Evolutionary conservation across 345 rosid genomes (phyloP).

Genomic region (Geranium brycei): DNA sequence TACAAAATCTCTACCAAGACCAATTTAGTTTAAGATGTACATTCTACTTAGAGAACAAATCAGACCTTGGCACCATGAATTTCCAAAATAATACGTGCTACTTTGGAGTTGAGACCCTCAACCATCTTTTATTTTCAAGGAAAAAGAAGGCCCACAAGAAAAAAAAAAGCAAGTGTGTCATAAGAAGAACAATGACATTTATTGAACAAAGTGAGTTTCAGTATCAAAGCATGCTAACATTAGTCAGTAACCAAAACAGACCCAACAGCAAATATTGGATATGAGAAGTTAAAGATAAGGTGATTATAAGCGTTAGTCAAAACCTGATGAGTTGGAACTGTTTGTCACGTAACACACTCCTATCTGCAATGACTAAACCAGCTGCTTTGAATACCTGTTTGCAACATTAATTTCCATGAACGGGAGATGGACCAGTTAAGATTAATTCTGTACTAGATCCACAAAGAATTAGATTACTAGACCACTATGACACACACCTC

Average conservation of each 20-base stretch:
- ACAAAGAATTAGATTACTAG: not conserved
- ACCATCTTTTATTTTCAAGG: not conserved
- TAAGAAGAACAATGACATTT: not conserved
- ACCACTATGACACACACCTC: conserved; percentile 36
- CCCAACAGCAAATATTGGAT: not conserved
- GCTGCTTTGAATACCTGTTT: conserved; percentile 73
- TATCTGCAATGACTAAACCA: conserved; percentile 63
- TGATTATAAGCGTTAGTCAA: conserved; percentile 6
- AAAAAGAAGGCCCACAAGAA: not conserved
- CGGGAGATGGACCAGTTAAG: not conserved
- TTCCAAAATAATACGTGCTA: not conserved
- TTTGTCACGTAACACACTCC: conserved; percentile 55
- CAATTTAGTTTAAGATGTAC: no score
- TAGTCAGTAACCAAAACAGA: not conserved
- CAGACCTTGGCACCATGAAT: no score
- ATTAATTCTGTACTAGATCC: not conserved
- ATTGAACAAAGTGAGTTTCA: not conserved
- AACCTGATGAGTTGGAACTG: conserved; percentile 95
- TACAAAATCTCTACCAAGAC: no score
- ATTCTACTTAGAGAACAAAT: no score
- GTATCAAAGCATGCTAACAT: not conserved
- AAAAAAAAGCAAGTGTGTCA: not conserved
- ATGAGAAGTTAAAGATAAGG: not conserved
- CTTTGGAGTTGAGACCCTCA: not conserved
- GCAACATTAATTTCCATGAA: conserved; percentile 10